Evolutionary conservation across 2,329 filamentous ascomycete genomes (phyloP).

Genomic region (Amauroascus niger): DNA sequence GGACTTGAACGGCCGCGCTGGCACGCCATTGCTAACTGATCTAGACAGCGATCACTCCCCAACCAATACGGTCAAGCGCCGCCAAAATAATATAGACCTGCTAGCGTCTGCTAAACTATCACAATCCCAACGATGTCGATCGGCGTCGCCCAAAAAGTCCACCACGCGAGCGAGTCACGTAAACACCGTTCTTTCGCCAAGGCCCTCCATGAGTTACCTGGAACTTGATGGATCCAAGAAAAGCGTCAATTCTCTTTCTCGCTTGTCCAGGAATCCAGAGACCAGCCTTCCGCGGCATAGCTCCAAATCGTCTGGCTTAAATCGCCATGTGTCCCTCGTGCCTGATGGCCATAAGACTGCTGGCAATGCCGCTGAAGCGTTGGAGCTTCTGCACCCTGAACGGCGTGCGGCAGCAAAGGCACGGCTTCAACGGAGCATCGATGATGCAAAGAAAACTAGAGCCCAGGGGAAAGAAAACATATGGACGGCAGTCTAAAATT

Average conservation of each 20-base stretch:
- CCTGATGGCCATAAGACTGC: conserved; percentile 1
- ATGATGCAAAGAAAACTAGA: conserved; percentile 17
- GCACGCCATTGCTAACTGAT: not conserved
- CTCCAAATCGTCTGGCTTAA: conserved; percentile 9
- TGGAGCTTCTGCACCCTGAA: conserved; percentile 26
- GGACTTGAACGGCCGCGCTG: not conserved
- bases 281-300: not conserved
- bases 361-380: conserved; percentile 9
- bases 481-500: conserved; percentile 9
- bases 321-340: conserved; percentile 12
- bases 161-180: not conserved
- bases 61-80: conserved; percentile 1
- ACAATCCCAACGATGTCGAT: conserved; percentile 8
- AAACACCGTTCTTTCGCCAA: conserved; percentile 19
- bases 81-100: conserved; percentile 8
- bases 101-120: conserved; percentile 1
- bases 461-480: conserved; percentile 29
- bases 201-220: conserved; percentile 24
- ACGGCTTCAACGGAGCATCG: conserved; percentile 27
- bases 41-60: not conserved
- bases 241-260: conserved; percentile 1
- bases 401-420: conserved; percentile 29
- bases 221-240: not conserved
- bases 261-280: conserved; percentile 16
- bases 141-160: conserved; percentile 18